phyloP scores from a whole-genome alignment of 1,284 basidiomycete genomes.

The Somion occarium region DNA sequence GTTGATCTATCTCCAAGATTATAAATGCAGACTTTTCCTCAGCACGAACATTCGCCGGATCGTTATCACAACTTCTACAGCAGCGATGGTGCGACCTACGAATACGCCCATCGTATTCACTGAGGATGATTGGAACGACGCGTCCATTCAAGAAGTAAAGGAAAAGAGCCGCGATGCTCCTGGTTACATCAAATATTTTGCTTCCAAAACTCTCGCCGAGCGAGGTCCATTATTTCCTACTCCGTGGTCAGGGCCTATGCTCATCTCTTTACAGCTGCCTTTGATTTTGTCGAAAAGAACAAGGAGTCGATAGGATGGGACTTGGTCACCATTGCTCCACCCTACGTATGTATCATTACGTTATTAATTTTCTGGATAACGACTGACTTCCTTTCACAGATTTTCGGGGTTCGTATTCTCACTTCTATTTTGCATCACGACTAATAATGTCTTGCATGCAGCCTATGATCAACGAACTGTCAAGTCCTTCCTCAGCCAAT shows the following conservation, averaged over 20 bases:
- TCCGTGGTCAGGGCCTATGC: not conserved
- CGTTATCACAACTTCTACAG: constrained; percentile 13
- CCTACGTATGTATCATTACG: constrained; percentile 1
- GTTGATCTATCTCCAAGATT: no score
- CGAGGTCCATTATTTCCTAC: constrained; percentile 8
- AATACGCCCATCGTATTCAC: constrained; percentile 3
- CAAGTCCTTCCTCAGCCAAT: not conserved
- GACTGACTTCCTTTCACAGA: not conserved
- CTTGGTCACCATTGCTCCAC: constrained; percentile 5
- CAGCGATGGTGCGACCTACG: constrained; percentile 4
- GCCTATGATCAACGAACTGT: constrained; percentile 3
- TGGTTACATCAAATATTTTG: constrained; percentile 12
- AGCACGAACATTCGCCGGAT: constrained; percentile 12
- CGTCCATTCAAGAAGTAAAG: constrained; percentile 11
- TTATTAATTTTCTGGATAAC: not conserved
- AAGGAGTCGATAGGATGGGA: not conserved
- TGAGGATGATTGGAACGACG: constrained; percentile 19
- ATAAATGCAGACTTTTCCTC: no score
- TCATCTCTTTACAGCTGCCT: not conserved
- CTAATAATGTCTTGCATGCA: not conserved
- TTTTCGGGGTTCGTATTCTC: not conserved
- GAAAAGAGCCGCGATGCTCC: constrained; percentile 10
- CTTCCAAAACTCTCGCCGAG: constrained; percentile 19
- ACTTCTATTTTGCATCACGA: not conserved
- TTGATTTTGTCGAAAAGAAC: constrained; percentile 2